Base-by-base conservation (phyloP, 192 early-diverging fungal species). In the Backusella circina region DNA sequence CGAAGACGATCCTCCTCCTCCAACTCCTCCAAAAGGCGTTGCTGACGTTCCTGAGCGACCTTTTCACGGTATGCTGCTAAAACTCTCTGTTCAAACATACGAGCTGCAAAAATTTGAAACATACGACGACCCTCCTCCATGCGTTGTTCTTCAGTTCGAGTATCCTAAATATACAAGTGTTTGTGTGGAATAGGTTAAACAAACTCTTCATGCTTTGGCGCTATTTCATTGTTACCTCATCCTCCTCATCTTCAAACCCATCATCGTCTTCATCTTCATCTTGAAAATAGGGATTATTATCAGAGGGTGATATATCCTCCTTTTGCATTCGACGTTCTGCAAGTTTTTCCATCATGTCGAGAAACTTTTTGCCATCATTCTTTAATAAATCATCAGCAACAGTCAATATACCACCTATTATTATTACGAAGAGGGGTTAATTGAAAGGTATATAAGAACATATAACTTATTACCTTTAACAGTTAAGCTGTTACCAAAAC, bases 21-120 rank as follows among this genome's bases (percentile, higher is more conserved):
- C 13, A 96, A 82, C 76, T 98, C 97, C 67, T 91, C 87, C 26
- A 98, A 88, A 71, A 98, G 86, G 15, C 93, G 89, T 77, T 90
- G 85, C 82, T 95, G 95, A 70, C 94, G 89, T 71, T 97, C 96
- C 36, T 89, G 90, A 5, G 95, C 97, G 10, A 96, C 90, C 85
- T 97, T 96, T 85, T 99, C 97, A 41, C 96, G 90, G 76, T 97
- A 99, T 6, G 96, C 93, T 61, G 91, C 87, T 36, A 99, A 82
- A 5, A 99, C 96, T 21, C 97, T 91, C 75, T 99, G 95, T 82
- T 98, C 97, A 90, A 99, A 97, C 89, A 99, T 94, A 47, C 94
- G 92, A 26, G 97, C 96, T 3, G 95, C 95, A 89, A 98, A 96
- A 33, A 96, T 92, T 80, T 97, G 95, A 78, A 99, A 98, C 91